A percentile compares a stretch with the other conserved stretches of the same genome.
phyloP scores from a whole-genome alignment of 1,284 basidiomycete species.

The Butyriboletus appendiculatus region DNA sequence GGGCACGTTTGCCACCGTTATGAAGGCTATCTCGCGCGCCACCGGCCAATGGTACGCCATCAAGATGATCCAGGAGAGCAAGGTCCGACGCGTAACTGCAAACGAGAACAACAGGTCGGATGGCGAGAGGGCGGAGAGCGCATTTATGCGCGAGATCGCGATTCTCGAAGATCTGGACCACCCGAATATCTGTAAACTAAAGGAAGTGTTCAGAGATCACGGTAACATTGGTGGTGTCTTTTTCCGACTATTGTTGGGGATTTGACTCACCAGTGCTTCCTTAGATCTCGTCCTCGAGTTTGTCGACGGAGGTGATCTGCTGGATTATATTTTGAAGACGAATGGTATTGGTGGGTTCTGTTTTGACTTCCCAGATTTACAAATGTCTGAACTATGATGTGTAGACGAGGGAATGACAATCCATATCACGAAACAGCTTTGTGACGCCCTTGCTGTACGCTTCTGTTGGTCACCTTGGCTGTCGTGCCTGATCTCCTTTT shows the following conservation, averaged over 20 bases:
- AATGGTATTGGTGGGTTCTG: conserved; percentile 58
- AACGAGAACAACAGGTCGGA: conserved; percentile 28
- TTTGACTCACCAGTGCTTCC: not conserved
- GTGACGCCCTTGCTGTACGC: conserved; percentile 66
- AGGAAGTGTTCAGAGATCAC: conserved; percentile 75
- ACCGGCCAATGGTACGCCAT: conserved; percentile 70
- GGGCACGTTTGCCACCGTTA: conserved; percentile 80
- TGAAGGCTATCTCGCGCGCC: conserved; percentile 62
- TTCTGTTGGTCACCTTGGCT: not conserved
- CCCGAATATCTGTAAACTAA: conserved; percentile 78
- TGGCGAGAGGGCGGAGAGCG: conserved; percentile 24
- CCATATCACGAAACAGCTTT: conserved; percentile 74
- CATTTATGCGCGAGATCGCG: conserved; percentile 75
- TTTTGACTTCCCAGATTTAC: not conserved
- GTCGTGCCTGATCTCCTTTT: conserved; percentile 3
- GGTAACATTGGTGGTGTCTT: conserved; percentile 62
- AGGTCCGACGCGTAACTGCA: conserved; percentile 39
- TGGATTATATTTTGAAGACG: conserved; percentile 70
- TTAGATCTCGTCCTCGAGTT: conserved; percentile 78
- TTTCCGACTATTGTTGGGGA: not conserved
- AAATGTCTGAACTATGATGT: conserved; percentile 4
- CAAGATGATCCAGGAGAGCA: conserved; percentile 69
- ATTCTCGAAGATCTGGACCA: conserved; percentile 79
- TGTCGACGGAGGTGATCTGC: conserved; percentile 86
- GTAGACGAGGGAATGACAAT: conserved; percentile 58